These are phyloP conservation scores for Trichoderma atroviride DNA, from an alignment of 2,329 filamentous ascomycete species.

Conservation along the genomic window DNA sequence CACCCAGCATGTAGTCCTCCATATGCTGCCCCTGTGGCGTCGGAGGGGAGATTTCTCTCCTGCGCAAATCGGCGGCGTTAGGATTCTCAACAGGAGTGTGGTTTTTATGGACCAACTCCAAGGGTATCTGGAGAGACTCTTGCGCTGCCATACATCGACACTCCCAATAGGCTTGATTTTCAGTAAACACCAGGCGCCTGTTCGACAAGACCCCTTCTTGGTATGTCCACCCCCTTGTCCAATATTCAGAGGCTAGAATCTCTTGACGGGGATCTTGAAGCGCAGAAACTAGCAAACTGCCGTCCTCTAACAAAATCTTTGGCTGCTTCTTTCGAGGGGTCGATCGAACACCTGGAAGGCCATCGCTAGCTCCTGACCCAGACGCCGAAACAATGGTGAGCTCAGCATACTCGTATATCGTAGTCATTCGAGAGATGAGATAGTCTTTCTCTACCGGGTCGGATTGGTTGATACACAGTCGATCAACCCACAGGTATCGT, in stretches of 20 bases:
- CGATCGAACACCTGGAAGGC: slow-evolving; percentile 3
- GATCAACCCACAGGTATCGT: slow-evolving; percentile 51
- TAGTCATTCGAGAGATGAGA: slow-evolving; percentile 22
- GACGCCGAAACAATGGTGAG: slow-evolving; percentile 19
- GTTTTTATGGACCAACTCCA: slow-evolving; percentile 5
- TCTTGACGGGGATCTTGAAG: slow-evolving; percentile 19
- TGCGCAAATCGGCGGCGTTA: not conserved
- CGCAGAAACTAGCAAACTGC: slow-evolving; percentile 8
- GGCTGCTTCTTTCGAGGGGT: not conserved
- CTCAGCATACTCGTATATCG: slow-evolving; percentile 22
- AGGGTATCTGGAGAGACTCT: slow-evolving; percentile 15
- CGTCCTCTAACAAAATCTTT: not conserved
- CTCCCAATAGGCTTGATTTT: slow-evolving; percentile 33
- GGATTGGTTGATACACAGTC: slow-evolving; percentile 50
- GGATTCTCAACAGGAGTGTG: not conserved
- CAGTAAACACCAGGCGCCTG: slow-evolving; percentile 32
- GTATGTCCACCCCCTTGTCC: slow-evolving; percentile 29
- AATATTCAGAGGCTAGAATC: slow-evolving; percentile 25
- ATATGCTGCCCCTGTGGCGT: slow-evolving; percentile 6
- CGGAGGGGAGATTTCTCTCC: not conserved
- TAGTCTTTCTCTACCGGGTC: slow-evolving; percentile 38
- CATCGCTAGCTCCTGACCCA: slow-evolving; percentile 18
- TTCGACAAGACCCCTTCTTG: slow-evolving; percentile 28
- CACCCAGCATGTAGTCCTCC: slow-evolving; percentile 16
- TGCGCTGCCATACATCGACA: slow-evolving; percentile 28